Evolutionary conservation across 495 filamentous ascomycete species (phyloP).

Genomic region (Penicillium pulvis): DNA sequence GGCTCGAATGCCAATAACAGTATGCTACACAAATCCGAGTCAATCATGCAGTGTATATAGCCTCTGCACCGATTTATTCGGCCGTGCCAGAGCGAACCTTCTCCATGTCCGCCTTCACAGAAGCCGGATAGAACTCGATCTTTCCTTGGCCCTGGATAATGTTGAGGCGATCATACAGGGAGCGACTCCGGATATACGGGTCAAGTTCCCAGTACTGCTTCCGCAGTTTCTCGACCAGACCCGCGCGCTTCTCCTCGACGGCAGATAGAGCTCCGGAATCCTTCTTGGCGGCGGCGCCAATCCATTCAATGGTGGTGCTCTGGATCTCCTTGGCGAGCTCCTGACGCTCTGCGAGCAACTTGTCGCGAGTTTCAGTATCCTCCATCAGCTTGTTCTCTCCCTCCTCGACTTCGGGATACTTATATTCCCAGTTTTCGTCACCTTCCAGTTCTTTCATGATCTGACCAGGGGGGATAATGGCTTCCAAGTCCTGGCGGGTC

Average conservation of each 20-base stretch:
- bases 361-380: conserved; percentile 63
- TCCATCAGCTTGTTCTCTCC: conserved; percentile 74
- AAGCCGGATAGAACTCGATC: conserved; percentile 66
- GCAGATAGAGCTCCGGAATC: conserved; percentile 38
- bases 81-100: conserved; percentile 38
- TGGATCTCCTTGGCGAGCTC: conserved; percentile 70
- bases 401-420: conserved; percentile 69
- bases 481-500: conserved; percentile 72
- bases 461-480: conserved; percentile 68
- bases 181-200: conserved; percentile 71
- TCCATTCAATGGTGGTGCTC: conserved; percentile 70
- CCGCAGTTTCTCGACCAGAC: conserved; percentile 61
- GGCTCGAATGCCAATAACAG: background rate
- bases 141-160: conserved; percentile 66
- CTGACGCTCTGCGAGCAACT: conserved; percentile 60
- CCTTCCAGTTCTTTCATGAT: conserved; percentile 82
- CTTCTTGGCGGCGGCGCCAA: conserved; percentile 52
- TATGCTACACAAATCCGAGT: conserved; percentile 1
- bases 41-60: background rate
- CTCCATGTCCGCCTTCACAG: conserved; percentile 22
- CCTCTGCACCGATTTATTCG: conserved; percentile 16
- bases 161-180: conserved; percentile 73
- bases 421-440: conserved; percentile 77
- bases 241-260: conserved; percentile 60
- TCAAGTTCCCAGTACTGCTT: conserved; percentile 84